Evolutionary conservation across 1,139 yeast species (phyloP).

Genomic region (Magnusiomyces sp.): DNA sequence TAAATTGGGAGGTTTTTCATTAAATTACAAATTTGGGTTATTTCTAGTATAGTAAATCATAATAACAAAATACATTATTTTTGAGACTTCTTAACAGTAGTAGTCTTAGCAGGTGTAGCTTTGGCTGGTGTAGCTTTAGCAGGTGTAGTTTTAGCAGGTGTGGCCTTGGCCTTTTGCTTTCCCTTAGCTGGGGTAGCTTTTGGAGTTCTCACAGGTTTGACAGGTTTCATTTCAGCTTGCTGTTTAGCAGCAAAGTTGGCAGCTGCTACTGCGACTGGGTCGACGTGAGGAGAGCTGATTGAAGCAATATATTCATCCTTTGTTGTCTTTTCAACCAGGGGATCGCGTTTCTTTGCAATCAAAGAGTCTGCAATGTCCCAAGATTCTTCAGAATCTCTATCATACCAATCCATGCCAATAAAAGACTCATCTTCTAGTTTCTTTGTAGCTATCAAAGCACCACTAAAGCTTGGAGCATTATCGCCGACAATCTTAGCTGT

Average conservation of each 20-base stretch:
- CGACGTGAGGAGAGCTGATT: constrained; percentile 15
- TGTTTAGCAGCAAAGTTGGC: neutral
- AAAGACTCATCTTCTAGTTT: constrained; percentile 68
- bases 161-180: too few relatives aligned
- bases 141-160: neutral
- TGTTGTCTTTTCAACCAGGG: constrained; percentile 21
- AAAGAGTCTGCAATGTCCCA: constrained; percentile 30
- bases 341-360: constrained; percentile 18
- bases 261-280: constrained; percentile 4
- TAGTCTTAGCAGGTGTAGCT: neutral
- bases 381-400: constrained; percentile 34
- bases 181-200: too few relatives aligned
- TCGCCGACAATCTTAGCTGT: constrained; percentile 64
- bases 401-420: constrained; percentile 42
- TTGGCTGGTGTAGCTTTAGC: neutral
- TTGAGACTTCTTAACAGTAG: too few relatives aligned
- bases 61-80: too few relatives aligned
- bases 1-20: too few relatives aligned
- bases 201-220: too few relatives aligned
- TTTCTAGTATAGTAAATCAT: too few relatives aligned
- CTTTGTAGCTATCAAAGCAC: constrained; percentile 67
- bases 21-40: too few relatives aligned
- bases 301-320: constrained; percentile 24
- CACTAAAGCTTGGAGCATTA: constrained; percentile 59
- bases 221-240: neutral